These are phyloP conservation scores for Penicillium flavigenum DNA, from an alignment of 495 filamentous ascomycete genomes.

Conservation along the genomic window DNA sequence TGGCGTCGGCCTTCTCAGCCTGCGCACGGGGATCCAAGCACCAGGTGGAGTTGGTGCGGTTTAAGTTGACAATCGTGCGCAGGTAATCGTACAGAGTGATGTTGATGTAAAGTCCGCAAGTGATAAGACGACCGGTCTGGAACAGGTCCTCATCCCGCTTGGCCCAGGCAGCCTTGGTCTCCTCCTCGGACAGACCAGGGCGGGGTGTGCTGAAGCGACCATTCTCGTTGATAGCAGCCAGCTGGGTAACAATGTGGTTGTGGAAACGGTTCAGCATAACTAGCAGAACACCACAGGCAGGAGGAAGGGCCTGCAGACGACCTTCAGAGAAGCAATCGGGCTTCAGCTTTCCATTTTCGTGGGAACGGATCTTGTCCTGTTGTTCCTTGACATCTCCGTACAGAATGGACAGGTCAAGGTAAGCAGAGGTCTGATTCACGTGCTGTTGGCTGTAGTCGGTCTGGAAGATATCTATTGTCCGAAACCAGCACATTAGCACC, in stretches of 20 bases:
- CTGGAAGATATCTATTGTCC: conserved; percentile 53
- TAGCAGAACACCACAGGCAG: conserved; percentile 56
- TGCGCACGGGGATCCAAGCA: conserved; percentile 57
- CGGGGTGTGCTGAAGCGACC: conserved; percentile 65
- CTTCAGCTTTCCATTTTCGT: conserved; percentile 58
- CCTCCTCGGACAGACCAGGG: conserved; percentile 45
- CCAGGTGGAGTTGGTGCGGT: conserved; percentile 74
- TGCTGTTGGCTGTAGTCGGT: conserved; percentile 54
- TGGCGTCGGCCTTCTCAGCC: conserved; percentile 53
- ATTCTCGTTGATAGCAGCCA: conserved; percentile 69
- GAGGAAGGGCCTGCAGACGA: conserved; percentile 55
- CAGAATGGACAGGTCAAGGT: conserved; percentile 58
- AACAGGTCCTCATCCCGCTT: conserved; percentile 84
- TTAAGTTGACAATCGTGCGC: conserved; percentile 80
- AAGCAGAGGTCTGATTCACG: conserved; percentile 57
- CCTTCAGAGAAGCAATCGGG: conserved; percentile 58
- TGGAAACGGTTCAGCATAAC: conserved; percentile 68
- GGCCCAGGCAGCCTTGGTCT: conserved; percentile 57
- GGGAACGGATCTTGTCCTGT: conserved; percentile 55
- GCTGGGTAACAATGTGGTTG: conserved; percentile 72
- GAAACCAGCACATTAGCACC: conserved; percentile 8
- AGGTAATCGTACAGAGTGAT: conserved; percentile 81
- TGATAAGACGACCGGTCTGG: conserved; percentile 75
- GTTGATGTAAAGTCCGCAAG: conserved; percentile 82
- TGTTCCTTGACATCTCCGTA: conserved; percentile 59